Base-by-base conservation (phyloP, 2,329 filamentous ascomycete genomes). In the Fusarium miscanthi region DNA sequence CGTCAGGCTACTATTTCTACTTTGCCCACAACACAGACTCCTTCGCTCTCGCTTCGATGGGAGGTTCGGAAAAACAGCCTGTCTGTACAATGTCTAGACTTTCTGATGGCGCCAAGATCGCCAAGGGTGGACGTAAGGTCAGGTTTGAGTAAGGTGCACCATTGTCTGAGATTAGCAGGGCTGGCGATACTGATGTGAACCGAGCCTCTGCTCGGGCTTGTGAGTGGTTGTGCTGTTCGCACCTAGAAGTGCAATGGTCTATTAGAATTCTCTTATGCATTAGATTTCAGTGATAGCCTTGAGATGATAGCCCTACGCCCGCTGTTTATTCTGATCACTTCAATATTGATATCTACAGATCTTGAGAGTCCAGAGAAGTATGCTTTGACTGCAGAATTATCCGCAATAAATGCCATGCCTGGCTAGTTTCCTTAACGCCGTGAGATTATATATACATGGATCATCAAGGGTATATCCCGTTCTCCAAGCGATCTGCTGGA, bases 21-120 rank as follows among this genome's bases (percentile, higher is more conserved):
- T 99, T 97, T 84, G 95, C 93, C 2, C 96, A 99, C 85, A 99
- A 98, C 79, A 99, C 96, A 2, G 95, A 98, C 80, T 91, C 89
- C 4, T 92, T 92, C 84, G 94, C 95, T 10, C 84, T 99, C 59
- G 94, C 94, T 3, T 97, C 94, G 6, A 97, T 98, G 93, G 90
- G 92, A 41, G 93, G 92, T 4, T 88, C 90, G 31, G 95, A 98
- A 73, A 86, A 85, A 51, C 89, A 89, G 59, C 94, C 96, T 2
- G 84, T 89, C 38, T 96, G 93, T 74, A 92, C 95, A 64, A 98
- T 99, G 94, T 97, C 94, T 69, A 91, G 96, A 57, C 91, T 89
- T 49, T 80, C 82, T 7, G 81, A 85, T 48, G 80, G 86, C 75
- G 85, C 86, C 75, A 84, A 85, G 33, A 87, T 91, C 53, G 86